A percentile compares a stretch with the other conserved stretches of the same genome.
Evolutionary conservation across 2,329 filamentous ascomycete genomes (phyloP).

Genomic region (Ophioceras dolichostomum): DNA sequence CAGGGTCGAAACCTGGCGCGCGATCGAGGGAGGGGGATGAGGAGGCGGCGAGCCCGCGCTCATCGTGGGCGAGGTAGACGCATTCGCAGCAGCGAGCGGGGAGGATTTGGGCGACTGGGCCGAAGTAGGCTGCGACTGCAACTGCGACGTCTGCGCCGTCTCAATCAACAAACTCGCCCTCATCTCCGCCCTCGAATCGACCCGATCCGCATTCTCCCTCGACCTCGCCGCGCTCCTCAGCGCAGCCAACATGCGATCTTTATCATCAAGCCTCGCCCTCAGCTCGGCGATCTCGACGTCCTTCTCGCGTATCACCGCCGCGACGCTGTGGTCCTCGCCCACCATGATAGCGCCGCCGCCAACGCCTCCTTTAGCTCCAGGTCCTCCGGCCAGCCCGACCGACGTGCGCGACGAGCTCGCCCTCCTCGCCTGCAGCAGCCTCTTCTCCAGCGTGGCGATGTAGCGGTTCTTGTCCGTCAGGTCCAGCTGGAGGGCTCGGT

Average conservation of each 20-base stretch:
- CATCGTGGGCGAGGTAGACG: conserved; percentile 14
- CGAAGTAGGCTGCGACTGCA: neutral
- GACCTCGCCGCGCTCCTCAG: conserved; percentile 77
- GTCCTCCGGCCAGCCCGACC: conserved; percentile 41
- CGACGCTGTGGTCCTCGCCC: conserved; percentile 68
- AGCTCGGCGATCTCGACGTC: conserved; percentile 88
- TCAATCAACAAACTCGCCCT: conserved; percentile 20
- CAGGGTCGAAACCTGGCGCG: conserved; percentile 15
- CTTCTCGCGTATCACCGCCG: conserved; percentile 68
- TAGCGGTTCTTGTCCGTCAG: conserved; percentile 95
- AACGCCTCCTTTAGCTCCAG: too few species aligned
- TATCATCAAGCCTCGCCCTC: conserved; percentile 81
- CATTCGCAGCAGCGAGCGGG: conserved; percentile 12
- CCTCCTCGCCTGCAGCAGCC: conserved; percentile 77
- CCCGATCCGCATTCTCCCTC: conserved; percentile 62
- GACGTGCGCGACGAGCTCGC: conserved; percentile 85
- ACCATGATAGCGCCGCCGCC: conserved; percentile 51
- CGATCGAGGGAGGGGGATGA: conserved; percentile 10
- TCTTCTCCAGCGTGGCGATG: conserved; percentile 85
- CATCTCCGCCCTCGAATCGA: conserved; percentile 20
- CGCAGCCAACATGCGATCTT: conserved; percentile 84
- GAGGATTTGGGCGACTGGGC: neutral
- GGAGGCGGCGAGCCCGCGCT: too few species aligned
- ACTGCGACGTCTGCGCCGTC: conserved; percentile 16
- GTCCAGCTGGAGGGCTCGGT: conserved; percentile 86